Evolutionary conservation across 2,329 filamentous ascomycete genomes (phyloP).

Genomic region (Ceratocystis eucalypticola): DNA sequence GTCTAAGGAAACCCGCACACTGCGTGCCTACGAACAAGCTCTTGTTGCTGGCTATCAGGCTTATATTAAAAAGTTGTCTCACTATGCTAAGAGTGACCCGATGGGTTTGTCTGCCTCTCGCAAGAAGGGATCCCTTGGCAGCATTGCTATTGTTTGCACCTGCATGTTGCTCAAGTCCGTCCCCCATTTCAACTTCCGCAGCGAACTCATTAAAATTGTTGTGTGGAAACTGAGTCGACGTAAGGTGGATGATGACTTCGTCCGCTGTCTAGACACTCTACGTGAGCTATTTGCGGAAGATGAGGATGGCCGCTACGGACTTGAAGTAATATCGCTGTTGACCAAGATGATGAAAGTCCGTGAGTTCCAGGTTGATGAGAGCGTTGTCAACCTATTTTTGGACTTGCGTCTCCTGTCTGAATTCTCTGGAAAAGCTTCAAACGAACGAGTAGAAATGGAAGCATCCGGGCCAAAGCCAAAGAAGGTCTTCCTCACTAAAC

Average conservation of each 20-base stretch:
- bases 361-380: slow-evolving; percentile 71
- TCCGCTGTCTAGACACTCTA: slow-evolving; percentile 63
- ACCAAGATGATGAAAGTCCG: slow-evolving; percentile 91
- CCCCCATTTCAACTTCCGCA: slow-evolving; percentile 94
- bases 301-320: slow-evolving; percentile 74
- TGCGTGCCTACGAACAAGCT: slow-evolving; percentile 76
- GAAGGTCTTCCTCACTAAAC: slow-evolving; percentile 79
- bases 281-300: slow-evolving; percentile 75
- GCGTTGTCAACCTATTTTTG: slow-evolving; percentile 78
- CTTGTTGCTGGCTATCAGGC: slow-evolving; percentile 72
- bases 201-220: slow-evolving; percentile 74
- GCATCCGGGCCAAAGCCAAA: slow-evolving; percentile 52
- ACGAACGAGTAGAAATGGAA: slow-evolving; percentile 53
- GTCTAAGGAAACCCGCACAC: slow-evolving; percentile 76
- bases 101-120: slow-evolving; percentile 22
- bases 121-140: slow-evolving; percentile 40
- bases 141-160: slow-evolving; percentile 70
- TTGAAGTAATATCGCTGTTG: slow-evolving; percentile 73
- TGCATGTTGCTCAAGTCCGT: slow-evolving; percentile 69
- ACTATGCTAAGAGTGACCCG: slow-evolving; percentile 47
- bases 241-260: slow-evolving; percentile 58
- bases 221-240: slow-evolving; percentile 68
- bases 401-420: slow-evolving; percentile 79
- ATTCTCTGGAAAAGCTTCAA: slow-evolving; percentile 72
- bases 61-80: slow-evolving; percentile 65